Evolutionary conservation across 2,329 filamentous ascomycete genomes (phyloP), one percentile per base, ranked within the genome.

Genomic region (Scedosporium aurantiacum): DNA sequence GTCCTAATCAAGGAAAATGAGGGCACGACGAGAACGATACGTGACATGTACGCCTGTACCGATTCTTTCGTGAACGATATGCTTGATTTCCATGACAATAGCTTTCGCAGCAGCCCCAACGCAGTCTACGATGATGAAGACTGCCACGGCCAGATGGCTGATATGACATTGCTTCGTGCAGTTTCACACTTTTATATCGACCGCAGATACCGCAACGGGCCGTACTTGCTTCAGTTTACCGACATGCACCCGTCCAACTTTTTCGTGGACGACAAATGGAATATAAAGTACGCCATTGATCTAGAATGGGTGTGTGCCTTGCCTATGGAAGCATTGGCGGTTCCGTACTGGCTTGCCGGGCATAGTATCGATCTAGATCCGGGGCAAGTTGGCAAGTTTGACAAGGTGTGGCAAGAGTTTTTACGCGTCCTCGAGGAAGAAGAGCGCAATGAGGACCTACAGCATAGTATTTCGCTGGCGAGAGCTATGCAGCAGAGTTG

Each of bases 191-290:
- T 67, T 63, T 65, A 67, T 58, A 69, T 70, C 58, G 58, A 68
- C 45, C 57, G 63, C 60, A 66, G 57, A 45, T 60, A 66, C 21
- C 64, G 67, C n/a, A 58, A 69, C 47, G 69, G 70, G 3, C 69
- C 69, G 5, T 72, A 68, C 56, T 18, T 66, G 59, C 64, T 72
- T 8, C 63, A 66, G 43, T 57, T 74, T 43, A 71, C 69, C 23
- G 70, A 74, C 60, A 61, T 74, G 16, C 67, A 73, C 64, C 61
- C 56, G 23, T 70, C 70, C 47, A 75, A 74, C 55, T 69, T 75
- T 37, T 68, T 75, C 37, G 70, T 74, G 6, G 70, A 75, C 61
- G 57, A 71, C 25, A 57, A 73, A 28, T 73, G 70, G 70, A 72
- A 74, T 55, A 65, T 74, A 27, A 70, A 65, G 10, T 66, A 65